These are phyloP conservation scores for Cyberlindnera misumaiensis DNA, from an alignment of 805 yeast genomes.

Conservation along the genomic window DNA sequence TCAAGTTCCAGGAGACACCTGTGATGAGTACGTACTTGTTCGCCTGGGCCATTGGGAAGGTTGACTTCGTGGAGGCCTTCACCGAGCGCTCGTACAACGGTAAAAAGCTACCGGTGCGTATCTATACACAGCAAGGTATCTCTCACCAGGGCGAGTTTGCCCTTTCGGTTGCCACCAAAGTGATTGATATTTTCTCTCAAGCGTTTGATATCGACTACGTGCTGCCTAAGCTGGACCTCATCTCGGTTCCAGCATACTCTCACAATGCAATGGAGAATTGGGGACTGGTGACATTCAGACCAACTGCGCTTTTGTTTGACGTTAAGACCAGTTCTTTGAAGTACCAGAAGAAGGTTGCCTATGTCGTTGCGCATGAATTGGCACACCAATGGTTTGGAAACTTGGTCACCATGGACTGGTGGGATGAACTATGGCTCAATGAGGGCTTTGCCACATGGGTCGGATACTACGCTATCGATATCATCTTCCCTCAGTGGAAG, in stretches of 20 bases:
- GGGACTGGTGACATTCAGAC: conserved; percentile 77
- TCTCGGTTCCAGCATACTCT: conserved; percentile 73
- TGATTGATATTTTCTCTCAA: conserved; percentile 63
- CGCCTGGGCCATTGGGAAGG: conserved; percentile 77
- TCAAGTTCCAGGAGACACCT: conserved; percentile 63
- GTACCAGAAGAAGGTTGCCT: conserved; percentile 67
- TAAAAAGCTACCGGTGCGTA: conserved; percentile 71
- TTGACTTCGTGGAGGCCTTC: conserved; percentile 55
- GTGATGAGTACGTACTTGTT: conserved; percentile 75
- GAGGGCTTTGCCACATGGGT: conserved; percentile 91
- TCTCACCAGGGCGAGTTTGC: conserved; percentile 65
- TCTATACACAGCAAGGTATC: conserved; percentile 73
- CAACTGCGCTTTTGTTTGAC: conserved; percentile 65
- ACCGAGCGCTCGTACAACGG: conserved; percentile 33
- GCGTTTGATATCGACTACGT: conserved; percentile 72
- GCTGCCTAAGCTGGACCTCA: conserved; percentile 75
- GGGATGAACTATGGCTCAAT: conserved; percentile 86
- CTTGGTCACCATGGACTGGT: conserved; percentile 86
- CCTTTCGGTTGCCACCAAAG: conserved; percentile 66
- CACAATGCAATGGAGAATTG: conserved; percentile 91
- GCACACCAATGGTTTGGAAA: conserved; percentile 94
- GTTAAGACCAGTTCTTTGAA: conserved; percentile 56
- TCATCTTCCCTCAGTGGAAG: conserved; percentile 74
- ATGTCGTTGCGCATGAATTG: conserved; percentile 80
- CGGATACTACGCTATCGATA: conserved; percentile 75